These are phyloP conservation scores for Russula olivacea DNA, from an alignment of 768 basidiomycete species.

Conservation along the genomic window DNA sequence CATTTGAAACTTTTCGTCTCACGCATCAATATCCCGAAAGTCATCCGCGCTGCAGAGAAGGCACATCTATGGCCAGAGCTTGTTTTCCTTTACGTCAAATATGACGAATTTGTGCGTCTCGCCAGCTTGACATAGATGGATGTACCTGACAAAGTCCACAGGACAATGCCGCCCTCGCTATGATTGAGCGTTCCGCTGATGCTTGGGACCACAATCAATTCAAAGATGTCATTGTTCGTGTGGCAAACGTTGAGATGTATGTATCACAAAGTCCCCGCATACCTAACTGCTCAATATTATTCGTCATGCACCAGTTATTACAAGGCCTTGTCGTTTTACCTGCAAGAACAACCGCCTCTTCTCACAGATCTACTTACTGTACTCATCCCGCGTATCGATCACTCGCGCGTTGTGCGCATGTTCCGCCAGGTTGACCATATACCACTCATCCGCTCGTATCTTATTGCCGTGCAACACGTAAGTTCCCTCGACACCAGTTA, in stretches of 20 bases:
- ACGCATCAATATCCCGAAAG: conserved; percentile 98
- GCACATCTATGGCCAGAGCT: conserved; percentile 98
- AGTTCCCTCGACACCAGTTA: conserved; percentile 28
- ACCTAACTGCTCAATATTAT: conserved; percentile 9
- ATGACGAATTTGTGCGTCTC: conserved; percentile 79
- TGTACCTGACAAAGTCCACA: conserved; percentile 29
- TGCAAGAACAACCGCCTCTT: conserved; percentile 88
- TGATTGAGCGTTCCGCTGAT: conserved; percentile 98
- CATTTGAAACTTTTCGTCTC: conserved; percentile 94
- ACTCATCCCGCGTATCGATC: conserved; percentile 91
- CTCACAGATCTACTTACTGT: conserved; percentile 91
- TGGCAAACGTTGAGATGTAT: conserved; percentile 95
- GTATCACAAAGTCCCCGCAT: conserved; percentile 25
- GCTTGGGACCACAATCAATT: conserved; percentile 99
- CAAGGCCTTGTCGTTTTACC: conserved; percentile 90
- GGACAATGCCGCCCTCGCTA: conserved; percentile 96
- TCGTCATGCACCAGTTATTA: conserved; percentile 60
- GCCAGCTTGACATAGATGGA: background rate
- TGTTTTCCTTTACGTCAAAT: conserved; percentile 97
- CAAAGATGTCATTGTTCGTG: conserved; percentile 96
- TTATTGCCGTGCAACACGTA: conserved; percentile 94
- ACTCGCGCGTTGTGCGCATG: conserved; percentile 90
- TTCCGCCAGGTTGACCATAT: conserved; percentile 95
- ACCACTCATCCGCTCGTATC: conserved; percentile 91
- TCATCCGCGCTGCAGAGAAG: conserved; percentile 92